phyloP scores from a whole-genome alignment of 768 basidiomycete genomes.

The Candolleomyces eurysporus region DNA sequence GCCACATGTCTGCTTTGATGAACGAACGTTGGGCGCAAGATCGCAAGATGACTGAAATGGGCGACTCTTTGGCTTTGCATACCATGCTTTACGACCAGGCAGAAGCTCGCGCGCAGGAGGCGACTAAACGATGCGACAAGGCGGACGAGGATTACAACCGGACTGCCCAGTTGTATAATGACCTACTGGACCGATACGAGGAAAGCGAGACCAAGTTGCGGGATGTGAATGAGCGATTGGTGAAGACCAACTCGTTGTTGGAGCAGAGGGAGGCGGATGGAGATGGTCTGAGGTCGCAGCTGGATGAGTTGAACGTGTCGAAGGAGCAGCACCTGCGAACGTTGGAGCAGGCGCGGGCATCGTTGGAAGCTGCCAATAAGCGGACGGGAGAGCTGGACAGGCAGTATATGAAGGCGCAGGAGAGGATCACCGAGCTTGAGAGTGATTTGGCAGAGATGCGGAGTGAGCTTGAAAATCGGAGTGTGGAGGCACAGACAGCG shows the following conservation, averaged over 20 bases:
- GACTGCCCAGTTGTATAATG: slow-evolving; percentile 60
- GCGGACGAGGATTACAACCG: slow-evolving; percentile 69
- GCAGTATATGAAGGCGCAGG: slow-evolving; percentile 67
- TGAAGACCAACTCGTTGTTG: slow-evolving; percentile 68
- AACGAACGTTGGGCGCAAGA: slow-evolving; percentile 66
- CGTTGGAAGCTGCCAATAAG: slow-evolving; percentile 70
- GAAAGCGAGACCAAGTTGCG: slow-evolving; percentile 62
- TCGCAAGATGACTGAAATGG: slow-evolving; percentile 68
- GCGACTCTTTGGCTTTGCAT: slow-evolving; percentile 71
- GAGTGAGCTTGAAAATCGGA: slow-evolving; percentile 75
- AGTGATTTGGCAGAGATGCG: slow-evolving; percentile 75
- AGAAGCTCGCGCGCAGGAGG: slow-evolving; percentile 73
- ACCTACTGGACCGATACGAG: slow-evolving; percentile 64
- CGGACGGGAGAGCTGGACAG: slow-evolving; percentile 79
- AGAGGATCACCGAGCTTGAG: slow-evolving; percentile 70
- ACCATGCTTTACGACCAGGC: slow-evolving; percentile 77
- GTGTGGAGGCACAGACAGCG: slow-evolving; percentile 69
- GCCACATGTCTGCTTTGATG: slow-evolving; percentile 58
- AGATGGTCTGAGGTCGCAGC: slow-evolving; percentile 55
- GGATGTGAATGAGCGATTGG: slow-evolving; percentile 73
- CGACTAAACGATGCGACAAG: slow-evolving; percentile 70
- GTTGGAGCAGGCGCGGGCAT: slow-evolving; percentile 79
- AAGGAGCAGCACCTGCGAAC: slow-evolving; percentile 86
- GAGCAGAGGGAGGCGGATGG: slow-evolving; percentile 83
- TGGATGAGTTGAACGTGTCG: slow-evolving; percentile 67